Conservation (phyloP, 352 stramenopile genomes). For the Pythium aristosporum region DNA sequence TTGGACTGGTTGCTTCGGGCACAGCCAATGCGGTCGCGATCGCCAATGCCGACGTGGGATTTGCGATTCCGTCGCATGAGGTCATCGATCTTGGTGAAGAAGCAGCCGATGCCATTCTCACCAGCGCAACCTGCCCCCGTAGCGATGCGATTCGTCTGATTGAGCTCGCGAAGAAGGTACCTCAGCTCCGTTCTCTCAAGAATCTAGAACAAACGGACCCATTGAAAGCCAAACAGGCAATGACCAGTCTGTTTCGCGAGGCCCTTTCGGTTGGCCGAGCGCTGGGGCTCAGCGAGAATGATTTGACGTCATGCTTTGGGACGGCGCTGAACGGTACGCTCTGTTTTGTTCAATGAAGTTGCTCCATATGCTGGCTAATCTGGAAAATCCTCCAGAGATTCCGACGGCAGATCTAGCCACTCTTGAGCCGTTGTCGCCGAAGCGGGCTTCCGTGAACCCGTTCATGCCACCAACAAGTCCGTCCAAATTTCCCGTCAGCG, state of each 20-base stretch:
- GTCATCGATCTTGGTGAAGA: conserved; percentile 52
- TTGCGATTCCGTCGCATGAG: conserved; percentile 41
- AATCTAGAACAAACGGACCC: conserved; percentile 8
- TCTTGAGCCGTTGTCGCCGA: not conserved
- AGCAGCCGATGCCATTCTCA: conserved; percentile 44
- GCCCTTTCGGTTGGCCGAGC: conserved; percentile 31
- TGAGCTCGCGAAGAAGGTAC: conserved; percentile 43
- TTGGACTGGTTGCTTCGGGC: conserved; percentile 44
- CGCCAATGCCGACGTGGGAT: conserved; percentile 45
- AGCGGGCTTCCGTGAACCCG: conserved; percentile 6
- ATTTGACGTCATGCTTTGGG: conserved; percentile 39
- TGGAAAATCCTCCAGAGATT: not conserved
- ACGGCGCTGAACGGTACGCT: conserved; percentile 19
- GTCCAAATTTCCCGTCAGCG: conserved; percentile 36
- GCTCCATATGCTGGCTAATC: no score
- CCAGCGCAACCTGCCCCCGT: conserved; percentile 37
- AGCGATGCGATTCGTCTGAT: conserved; percentile 54
- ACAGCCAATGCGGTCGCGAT: conserved; percentile 46
- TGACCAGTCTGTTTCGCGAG: conserved; percentile 39
- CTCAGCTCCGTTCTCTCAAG: not conserved
- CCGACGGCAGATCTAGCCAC: not conserved
- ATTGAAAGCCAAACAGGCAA: conserved; percentile 18
- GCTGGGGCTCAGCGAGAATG: conserved; percentile 32
- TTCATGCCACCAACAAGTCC: conserved; percentile 31
- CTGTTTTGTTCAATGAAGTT: not conserved